Conservation (phyloP, 345 rosid species). For the Isatis tinctoria region DNA sequence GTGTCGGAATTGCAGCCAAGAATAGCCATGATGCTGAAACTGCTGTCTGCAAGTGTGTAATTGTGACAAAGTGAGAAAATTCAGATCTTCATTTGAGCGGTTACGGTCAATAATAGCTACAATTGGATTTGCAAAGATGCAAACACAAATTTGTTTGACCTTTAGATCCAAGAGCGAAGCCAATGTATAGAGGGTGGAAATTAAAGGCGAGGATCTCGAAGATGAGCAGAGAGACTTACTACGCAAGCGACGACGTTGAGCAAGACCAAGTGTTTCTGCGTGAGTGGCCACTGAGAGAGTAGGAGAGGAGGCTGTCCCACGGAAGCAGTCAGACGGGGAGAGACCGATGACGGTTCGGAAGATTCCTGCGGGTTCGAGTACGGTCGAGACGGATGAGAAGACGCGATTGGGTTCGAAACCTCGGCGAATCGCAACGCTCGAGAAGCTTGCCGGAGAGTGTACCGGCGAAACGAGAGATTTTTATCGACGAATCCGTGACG, state of each 20-base stretch:
- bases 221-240: constrained; percentile 31
- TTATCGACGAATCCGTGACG: background rate
- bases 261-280: constrained; percentile 58
- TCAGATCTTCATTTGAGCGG: background rate
- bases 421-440: constrained; percentile 27
- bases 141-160: background rate
- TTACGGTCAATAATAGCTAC: background rate
- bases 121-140: background rate
- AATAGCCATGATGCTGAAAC: constrained; percentile 81
- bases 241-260: constrained; percentile 67
- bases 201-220: background rate
- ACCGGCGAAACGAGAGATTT: background rate
- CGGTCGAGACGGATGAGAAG: constrained; percentile 10
- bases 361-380: background rate
- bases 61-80: background rate
- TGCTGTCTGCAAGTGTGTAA: constrained; percentile 48
- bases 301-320: constrained; percentile 56
- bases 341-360: constrained; percentile 34
- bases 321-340: constrained; percentile 43
- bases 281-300: constrained; percentile 55
- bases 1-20: constrained; percentile 81
- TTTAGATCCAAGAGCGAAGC: background rate
- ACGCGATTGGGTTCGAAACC: background rate
- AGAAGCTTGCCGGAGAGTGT: constrained; percentile 28
- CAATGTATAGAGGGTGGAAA: too few species aligned